Percentiles rank a stretch among this genome's conserved stretches.
phyloP scores from a whole-genome alignment of 2,329 filamentous ascomycete genomes.

The Alternaria sp. region DNA sequence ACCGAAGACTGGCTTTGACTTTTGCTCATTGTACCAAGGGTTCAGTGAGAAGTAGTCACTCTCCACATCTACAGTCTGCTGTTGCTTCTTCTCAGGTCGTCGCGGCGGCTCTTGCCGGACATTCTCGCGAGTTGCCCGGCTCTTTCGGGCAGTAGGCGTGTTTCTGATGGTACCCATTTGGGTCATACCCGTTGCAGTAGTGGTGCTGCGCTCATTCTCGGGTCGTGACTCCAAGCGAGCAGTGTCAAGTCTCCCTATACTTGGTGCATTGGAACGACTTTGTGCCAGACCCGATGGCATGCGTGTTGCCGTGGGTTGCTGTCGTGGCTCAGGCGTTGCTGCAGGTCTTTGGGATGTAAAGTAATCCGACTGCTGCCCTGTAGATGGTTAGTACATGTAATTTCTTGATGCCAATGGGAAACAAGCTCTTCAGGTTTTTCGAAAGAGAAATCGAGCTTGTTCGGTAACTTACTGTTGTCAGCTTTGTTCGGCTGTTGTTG shows the following conservation, averaged over 20 bases:
- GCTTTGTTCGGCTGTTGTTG: constrained; percentile 8
- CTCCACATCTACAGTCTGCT: constrained; percentile 50
- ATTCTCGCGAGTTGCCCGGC: constrained; percentile 14
- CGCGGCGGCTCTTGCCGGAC: constrained; percentile 16
- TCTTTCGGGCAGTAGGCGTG: constrained; percentile 16
- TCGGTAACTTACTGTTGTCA: constrained; percentile 4
- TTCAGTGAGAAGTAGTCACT: constrained; percentile 62
- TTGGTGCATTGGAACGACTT: constrained; percentile 17
- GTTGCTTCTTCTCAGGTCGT: constrained; percentile 34
- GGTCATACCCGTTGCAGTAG: constrained; percentile 11
- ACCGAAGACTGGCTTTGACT: constrained; percentile 61
- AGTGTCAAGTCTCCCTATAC: constrained; percentile 24
- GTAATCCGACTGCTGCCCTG: constrained; percentile 2
- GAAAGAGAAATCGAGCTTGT: neutral
- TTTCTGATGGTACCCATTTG: constrained; percentile 23
- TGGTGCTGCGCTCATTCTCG: constrained; percentile 10
- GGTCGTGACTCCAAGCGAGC: constrained; percentile 9
- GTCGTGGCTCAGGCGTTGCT: constrained; percentile 6
- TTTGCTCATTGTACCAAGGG: constrained; percentile 60
- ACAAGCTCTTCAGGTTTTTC: neutral
- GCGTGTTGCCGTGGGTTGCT: constrained; percentile 10
- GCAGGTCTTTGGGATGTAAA: constrained; percentile 1
- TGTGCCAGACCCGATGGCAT: constrained; percentile 17
- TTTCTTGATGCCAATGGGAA: neutral
- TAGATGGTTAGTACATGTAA: neutral